phyloP scores from a whole-genome alignment of 805 yeast genomes.

The Lipomyces mesembrius region DNA sequence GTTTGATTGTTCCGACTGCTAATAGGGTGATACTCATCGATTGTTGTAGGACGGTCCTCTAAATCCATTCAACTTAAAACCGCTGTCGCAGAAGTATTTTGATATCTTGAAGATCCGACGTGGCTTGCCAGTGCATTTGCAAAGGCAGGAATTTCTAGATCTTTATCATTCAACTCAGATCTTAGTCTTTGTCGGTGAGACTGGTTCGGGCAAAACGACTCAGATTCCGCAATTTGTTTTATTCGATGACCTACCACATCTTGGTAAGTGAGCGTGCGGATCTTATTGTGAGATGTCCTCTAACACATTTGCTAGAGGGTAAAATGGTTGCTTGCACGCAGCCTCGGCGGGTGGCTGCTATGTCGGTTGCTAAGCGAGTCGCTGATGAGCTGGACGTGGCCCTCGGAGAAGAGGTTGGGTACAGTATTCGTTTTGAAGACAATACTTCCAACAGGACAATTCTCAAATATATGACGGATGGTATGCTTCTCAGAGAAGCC shows the following conservation, averaged over 20 bases:
- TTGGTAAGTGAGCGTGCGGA: slow-evolving; percentile 43
- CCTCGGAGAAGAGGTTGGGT: slow-evolving; percentile 94
- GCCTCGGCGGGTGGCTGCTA: slow-evolving; percentile 98
- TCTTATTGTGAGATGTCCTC: background rate
- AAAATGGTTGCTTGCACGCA: slow-evolving; percentile 91
- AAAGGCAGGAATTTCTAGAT: slow-evolving; percentile 83
- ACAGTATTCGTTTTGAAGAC: slow-evolving; percentile 91
- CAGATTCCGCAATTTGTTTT: slow-evolving; percentile 96
- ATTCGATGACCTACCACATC: slow-evolving; percentile 90
- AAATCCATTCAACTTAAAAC: slow-evolving; percentile 81
- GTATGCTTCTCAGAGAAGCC: slow-evolving; percentile 96
- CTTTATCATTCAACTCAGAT: slow-evolving; percentile 87
- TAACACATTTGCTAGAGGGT: slow-evolving; percentile 48
- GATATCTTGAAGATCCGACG: slow-evolving; percentile 79
- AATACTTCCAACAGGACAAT: slow-evolving; percentile 79
- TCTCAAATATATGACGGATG: slow-evolving; percentile 96
- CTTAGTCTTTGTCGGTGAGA: slow-evolving; percentile 98
- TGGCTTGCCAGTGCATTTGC: slow-evolving; percentile 91
- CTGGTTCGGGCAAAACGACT: slow-evolving; percentile 98
- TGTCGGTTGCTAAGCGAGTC: slow-evolving; percentile 97
- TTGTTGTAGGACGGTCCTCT: slow-evolving; percentile 48
- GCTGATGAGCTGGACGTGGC: slow-evolving; percentile 96
- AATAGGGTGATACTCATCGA: slow-evolving; percentile 37
- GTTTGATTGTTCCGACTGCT: slow-evolving; percentile 42
- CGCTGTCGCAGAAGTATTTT: slow-evolving; percentile 67